These are phyloP conservation scores for Rhizopus microsporus DNA, from an alignment of 371 early-diverging fungal species.

Conservation along the genomic window DNA sequence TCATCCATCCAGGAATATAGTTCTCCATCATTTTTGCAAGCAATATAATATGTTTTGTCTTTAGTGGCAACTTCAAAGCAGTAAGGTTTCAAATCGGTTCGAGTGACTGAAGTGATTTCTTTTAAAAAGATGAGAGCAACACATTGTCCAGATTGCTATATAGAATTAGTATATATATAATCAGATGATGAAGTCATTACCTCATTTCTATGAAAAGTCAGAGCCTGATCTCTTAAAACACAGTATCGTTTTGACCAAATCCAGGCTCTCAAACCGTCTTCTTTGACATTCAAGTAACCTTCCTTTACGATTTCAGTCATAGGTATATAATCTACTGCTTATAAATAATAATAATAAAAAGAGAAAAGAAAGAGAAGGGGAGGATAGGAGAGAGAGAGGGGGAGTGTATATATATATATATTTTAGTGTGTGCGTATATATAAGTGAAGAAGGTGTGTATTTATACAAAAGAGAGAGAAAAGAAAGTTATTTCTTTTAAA, in stretches of 20 bases:
- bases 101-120: slow-evolving; percentile 83
- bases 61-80: slow-evolving; percentile 91
- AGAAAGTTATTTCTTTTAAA: no score
- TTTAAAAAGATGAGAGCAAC: slow-evolving; percentile 86
- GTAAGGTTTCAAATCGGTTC: slow-evolving; percentile 87
- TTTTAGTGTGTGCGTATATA: background rate
- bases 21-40: slow-evolving; percentile 94
- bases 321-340: background rate
- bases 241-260: slow-evolving; percentile 95
- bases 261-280: slow-evolving; percentile 85
- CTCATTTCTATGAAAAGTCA: slow-evolving; percentile 94
- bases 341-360: background rate
- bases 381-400: no score
- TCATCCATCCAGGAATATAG: slow-evolving; percentile 98
- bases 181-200: slow-evolving; percentile 35
- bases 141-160: slow-evolving; percentile 53
- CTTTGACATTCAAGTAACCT: slow-evolving; percentile 85
- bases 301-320: slow-evolving; percentile 74
- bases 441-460: background rate
- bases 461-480: no score
- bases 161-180: background rate
- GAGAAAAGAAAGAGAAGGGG: background rate
- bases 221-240: slow-evolving; percentile 85
- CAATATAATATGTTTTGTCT: slow-evolving; percentile 86
- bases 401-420: background rate